phyloP scores from a whole-genome alignment of 1,284 basidiomycete genomes.

The Cryptococcus sp. region DNA sequence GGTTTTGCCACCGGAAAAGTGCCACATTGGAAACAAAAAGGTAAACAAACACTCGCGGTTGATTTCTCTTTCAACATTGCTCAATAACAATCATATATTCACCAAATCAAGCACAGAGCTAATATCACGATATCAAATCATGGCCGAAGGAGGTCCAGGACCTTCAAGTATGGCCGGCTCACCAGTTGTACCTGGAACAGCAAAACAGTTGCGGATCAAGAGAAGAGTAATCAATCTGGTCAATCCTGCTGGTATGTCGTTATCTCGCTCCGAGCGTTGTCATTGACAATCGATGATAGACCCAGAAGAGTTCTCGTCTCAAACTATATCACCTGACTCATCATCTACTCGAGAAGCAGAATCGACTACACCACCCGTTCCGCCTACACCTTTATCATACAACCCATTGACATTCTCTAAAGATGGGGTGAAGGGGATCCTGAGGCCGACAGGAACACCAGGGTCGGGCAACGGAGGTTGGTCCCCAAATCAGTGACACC shows the following conservation, averaged over 20 bases:
- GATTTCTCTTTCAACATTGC: no score
- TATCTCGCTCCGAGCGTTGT: background rate
- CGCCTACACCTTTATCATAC: conserved; percentile 5
- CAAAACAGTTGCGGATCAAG: conserved; percentile 17
- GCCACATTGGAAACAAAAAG: no score
- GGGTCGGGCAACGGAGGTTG: conserved; percentile 40
- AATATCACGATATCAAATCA: background rate
- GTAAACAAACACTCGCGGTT: no score
- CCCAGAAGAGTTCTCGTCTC: conserved; percentile 21
- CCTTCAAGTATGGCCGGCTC: conserved; percentile 23
- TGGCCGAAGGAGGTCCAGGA: conserved; percentile 15
- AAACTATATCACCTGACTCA: background rate
- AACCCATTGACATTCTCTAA: conserved; percentile 10
- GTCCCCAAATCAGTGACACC: background rate
- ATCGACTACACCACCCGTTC: conserved; percentile 9
- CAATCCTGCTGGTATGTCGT: conserved; percentile 29
- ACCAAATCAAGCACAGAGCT: no score
- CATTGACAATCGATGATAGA: conserved; percentile 8
- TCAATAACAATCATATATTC: no score
- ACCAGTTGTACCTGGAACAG: conserved; percentile 21
- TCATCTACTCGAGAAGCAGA: conserved; percentile 1
- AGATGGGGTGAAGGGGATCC: conserved; percentile 26
- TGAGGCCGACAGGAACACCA: conserved; percentile 31
- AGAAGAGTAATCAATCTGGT: conserved; percentile 28
- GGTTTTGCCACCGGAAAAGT: no score